Conservation (phyloP, 2,329 filamentous ascomycete species). For the Botrytis aclada region DNA sequence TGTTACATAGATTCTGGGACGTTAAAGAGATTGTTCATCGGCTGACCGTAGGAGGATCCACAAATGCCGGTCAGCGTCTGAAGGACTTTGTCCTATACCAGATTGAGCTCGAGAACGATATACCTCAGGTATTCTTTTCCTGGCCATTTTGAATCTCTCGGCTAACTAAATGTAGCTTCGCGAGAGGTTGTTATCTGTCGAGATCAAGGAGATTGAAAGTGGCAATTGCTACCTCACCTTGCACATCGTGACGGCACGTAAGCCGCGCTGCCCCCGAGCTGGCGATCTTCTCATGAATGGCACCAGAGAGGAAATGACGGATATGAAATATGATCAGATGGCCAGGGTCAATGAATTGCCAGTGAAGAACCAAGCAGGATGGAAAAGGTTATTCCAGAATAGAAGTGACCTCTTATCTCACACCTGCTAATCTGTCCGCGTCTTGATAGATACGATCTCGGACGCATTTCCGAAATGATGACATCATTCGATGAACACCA, state of each 20-base stretch:
- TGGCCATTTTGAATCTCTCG: background rate
- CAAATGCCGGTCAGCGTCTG: background rate
- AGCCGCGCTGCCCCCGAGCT: conserved; percentile 29
- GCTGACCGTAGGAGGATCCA: conserved; percentile 28
- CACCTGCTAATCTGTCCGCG: background rate
- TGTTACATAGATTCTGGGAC: conserved; percentile 33
- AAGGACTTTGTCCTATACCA: conserved; percentile 18
- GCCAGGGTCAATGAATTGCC: conserved; percentile 21
- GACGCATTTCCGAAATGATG: conserved; percentile 10
- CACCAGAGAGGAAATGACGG: conserved; percentile 33
- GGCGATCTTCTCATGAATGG: conserved; percentile 34
- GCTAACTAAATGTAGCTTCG: conserved; percentile 26
- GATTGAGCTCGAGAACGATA: conserved; percentile 22
- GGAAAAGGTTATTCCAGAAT: conserved; percentile 15
- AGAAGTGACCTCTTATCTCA: background rate
- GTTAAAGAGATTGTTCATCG: conserved; percentile 32
- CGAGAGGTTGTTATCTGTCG: conserved; percentile 20
- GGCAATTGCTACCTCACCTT: conserved; percentile 33
- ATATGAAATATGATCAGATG: conserved; percentile 33
- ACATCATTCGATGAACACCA: conserved; percentile 11
- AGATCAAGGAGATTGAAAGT: conserved; percentile 22
- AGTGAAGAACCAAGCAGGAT: conserved; percentile 5
- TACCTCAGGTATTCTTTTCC: conserved; percentile 10
- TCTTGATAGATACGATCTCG: conserved; percentile 14
- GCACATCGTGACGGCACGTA: conserved; percentile 36